Evolutionary conservation across 192 early-diverging fungal species (phyloP).

Genomic region (Pecoramyces ruminantium): DNA sequence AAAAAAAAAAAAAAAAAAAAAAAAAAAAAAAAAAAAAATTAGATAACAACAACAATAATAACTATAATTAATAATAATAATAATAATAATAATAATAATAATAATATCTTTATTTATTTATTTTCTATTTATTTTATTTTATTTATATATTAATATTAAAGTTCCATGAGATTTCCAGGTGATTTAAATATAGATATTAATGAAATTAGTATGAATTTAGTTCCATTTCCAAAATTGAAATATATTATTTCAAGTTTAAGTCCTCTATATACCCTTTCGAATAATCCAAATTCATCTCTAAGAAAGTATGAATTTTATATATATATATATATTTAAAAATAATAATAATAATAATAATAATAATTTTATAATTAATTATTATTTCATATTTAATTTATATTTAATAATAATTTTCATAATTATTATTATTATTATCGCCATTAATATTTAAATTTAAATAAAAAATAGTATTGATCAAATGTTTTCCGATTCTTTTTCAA

Average conservation of each 20-base stretch:
- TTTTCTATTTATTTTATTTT: too few species aligned
- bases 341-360: too few species aligned
- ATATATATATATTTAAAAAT: too few species aligned
- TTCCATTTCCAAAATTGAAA: slow-evolving; percentile 39
- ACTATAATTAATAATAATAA: too few species aligned
- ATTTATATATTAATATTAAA: too few species aligned
- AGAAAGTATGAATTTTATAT: slow-evolving; percentile 10
- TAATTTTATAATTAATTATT: too few species aligned
- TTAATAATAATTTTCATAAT: neutral
- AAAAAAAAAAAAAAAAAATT: too few species aligned
- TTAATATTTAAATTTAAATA: neutral
- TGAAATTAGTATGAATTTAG: slow-evolving; percentile 42
- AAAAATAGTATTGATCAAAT: slow-evolving; percentile 30
- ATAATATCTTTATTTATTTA: too few species aligned
- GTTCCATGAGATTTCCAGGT: slow-evolving; percentile 39
- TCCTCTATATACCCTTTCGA: slow-evolving; percentile 20
- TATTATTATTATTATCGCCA: neutral
- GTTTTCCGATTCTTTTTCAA: slow-evolving; percentile 31
- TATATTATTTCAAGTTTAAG: slow-evolving; percentile 36
- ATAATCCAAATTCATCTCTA: slow-evolving; percentile 9
- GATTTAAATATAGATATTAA: slow-evolving; percentile 45
- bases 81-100: too few species aligned
- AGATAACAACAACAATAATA: neutral
- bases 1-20: too few species aligned
- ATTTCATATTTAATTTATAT: neutral